A percentile compares a stretch with the other conserved stretches of the same genome.
Conservation (phyloP, 169 alveolate genomes). For the Hammondia hammondi region DNA sequence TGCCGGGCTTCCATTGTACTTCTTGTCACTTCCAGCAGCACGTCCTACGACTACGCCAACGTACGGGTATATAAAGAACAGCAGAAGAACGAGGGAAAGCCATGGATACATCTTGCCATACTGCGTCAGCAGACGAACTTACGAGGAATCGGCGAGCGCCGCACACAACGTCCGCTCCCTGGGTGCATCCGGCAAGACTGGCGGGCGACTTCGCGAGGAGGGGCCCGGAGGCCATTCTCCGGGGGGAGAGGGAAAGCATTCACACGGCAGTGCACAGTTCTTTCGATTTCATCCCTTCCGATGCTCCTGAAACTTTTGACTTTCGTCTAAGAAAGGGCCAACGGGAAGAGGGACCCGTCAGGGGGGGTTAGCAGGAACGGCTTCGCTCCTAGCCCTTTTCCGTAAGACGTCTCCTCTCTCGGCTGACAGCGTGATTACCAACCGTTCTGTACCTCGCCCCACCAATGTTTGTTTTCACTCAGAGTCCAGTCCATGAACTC, state of each 20-base stretch:
- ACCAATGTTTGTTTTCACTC: too few species aligned
- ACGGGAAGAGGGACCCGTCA: too few species aligned
- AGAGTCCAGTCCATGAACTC: too few species aligned
- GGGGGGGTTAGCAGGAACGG: too few species aligned
- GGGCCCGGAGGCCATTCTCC: not conserved
- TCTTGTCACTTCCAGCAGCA: not conserved
- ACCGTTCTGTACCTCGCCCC: too few species aligned
- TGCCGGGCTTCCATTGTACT: not conserved
- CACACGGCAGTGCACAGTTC: not conserved
- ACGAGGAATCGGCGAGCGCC: not conserved
- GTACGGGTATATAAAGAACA: not conserved
- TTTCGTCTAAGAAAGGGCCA: too few species aligned
- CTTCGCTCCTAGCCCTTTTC: too few species aligned
- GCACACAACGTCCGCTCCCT: not conserved
- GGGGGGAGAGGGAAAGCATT: not conserved
- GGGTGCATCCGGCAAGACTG: not conserved
- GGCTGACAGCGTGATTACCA: too few species aligned
- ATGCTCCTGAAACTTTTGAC: too few species aligned
- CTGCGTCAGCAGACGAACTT: not conserved
- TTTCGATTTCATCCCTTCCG: too few species aligned
- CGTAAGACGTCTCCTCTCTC: too few species aligned
- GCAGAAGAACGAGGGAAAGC: not conserved
- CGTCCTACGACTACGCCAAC: not conserved
- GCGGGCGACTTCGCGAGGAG: not conserved
- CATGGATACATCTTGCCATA: not conserved